Evolutionary conservation across 1,284 basidiomycete species (phyloP).

Genomic region (Sanghuangporus baumii): DNA sequence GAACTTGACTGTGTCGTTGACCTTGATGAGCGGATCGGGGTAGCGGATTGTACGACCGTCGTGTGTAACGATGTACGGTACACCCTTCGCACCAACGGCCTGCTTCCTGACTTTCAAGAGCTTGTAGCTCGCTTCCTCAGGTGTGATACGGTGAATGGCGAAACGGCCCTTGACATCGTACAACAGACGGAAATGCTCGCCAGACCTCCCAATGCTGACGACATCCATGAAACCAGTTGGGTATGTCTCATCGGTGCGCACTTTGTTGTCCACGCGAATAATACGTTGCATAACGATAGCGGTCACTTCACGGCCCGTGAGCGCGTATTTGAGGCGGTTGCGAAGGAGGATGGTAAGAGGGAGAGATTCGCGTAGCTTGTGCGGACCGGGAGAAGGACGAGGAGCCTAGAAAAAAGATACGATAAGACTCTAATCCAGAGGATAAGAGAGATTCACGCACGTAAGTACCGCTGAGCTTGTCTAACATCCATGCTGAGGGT

Average conservation of each 20-base stretch:
- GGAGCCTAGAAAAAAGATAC: conserved; percentile 59
- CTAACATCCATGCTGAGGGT: conserved; percentile 99
- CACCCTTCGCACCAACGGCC: conserved; percentile 89
- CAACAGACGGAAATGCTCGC: conserved; percentile 98
- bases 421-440: conserved; percentile 5
- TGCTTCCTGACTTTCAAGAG: conserved; percentile 95
- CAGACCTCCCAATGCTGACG: conserved; percentile 95
- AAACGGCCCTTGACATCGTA: conserved; percentile 99
- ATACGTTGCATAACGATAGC: conserved; percentile 94
- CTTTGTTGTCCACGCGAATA: conserved; percentile 98
- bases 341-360: conserved; percentile 94
- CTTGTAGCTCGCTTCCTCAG: conserved; percentile 98
- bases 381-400: conserved; percentile 95
- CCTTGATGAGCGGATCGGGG: conserved; percentile 93
- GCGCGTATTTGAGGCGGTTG: conserved; percentile 98
- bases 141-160: conserved; percentile 98
- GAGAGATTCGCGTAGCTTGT: conserved; percentile 98
- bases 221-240: conserved; percentile 99
- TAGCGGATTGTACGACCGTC: conserved; percentile 99
- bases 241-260: conserved; percentile 96
- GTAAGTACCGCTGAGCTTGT: conserved; percentile 98
- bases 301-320: conserved; percentile 94
- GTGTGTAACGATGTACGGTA: conserved; percentile 97
- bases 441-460: conserved; percentile 44
- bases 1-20: conserved; percentile 98